A percentile compares a stretch with the other conserved stretches of the same genome.
Conservation (phyloP, 1,284 basidiomycete species). For the Pseudozyma pruni region DNA sequence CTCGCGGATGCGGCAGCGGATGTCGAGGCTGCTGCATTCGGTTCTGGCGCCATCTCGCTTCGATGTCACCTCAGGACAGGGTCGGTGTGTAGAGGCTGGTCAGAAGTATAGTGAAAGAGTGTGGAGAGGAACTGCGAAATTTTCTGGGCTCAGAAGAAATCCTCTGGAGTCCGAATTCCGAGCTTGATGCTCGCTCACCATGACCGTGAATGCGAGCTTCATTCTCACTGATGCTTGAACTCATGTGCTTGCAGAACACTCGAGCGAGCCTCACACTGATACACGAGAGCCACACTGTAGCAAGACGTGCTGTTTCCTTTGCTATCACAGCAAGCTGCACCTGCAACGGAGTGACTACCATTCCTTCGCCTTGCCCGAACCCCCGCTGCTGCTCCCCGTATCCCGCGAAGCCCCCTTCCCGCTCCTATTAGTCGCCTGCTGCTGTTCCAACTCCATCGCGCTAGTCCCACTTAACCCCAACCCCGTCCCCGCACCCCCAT, state of each 20-base stretch:
- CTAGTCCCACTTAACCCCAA: background rate
- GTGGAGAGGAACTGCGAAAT: background rate
- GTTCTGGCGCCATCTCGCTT: conserved; percentile 6
- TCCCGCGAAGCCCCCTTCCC: conserved; percentile 12
- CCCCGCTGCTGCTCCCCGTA: background rate
- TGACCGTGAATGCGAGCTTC: too few species aligned
- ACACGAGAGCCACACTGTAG: too few species aligned
- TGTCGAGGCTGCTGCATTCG: conserved; percentile 6
- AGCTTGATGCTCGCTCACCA: background rate
- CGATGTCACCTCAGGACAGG: too few species aligned
- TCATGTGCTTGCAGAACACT: too few species aligned
- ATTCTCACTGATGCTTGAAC: too few species aligned
- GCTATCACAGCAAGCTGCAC: background rate
- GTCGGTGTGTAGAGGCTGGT: background rate
- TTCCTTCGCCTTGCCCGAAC: conserved; percentile 17
- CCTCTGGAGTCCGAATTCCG: background rate
- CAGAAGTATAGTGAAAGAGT: background rate
- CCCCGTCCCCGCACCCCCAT: background rate
- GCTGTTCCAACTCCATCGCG: conserved; percentile 16
- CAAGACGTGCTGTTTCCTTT: background rate
- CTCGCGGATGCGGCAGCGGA: conserved; percentile 10
- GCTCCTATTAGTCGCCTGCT: background rate
- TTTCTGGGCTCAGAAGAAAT: background rate
- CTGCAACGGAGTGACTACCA: conserved; percentile 2
- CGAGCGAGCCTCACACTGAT: too few species aligned